These are phyloP conservation scores for Phaeosphaeria sp. DNA, from an alignment of 2,329 filamentous ascomycete species.

Conservation along the genomic window DNA sequence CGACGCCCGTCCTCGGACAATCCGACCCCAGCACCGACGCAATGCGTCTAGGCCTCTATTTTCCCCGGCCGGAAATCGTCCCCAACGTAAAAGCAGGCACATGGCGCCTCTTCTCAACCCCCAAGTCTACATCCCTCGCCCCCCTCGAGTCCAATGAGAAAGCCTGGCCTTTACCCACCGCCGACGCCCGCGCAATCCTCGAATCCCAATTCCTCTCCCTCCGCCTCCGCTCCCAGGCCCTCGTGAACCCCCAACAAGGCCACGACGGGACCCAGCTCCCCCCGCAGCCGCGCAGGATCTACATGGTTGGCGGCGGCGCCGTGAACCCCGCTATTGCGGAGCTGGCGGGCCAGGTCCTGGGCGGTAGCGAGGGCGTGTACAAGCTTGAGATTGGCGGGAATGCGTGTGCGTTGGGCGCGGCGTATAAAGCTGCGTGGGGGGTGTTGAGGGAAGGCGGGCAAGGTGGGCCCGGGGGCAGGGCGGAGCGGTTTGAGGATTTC, in stretches of 20 bases:
- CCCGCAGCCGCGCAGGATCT: slow-evolving; percentile 85
- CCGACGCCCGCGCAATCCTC: slow-evolving; percentile 85
- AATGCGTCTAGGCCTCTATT: slow-evolving; percentile 93
- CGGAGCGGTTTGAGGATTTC: slow-evolving; percentile 85
- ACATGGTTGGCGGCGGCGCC: slow-evolving; percentile 92
- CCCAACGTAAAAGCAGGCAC: slow-evolving; percentile 86
- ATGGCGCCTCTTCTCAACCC: slow-evolving; percentile 76
- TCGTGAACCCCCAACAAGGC: slow-evolving; percentile 65
- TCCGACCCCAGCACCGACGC: slow-evolving; percentile 52
- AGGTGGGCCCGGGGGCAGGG: neutral
- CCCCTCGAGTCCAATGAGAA: slow-evolving; percentile 21
- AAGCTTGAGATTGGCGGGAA: slow-evolving; percentile 93
- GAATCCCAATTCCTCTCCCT: slow-evolving; percentile 95
- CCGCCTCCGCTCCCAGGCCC: slow-evolving; percentile 79
- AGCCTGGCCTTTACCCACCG: slow-evolving; percentile 61
- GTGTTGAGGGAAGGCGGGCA: slow-evolving; percentile 65
- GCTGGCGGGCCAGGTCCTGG: slow-evolving; percentile 85
- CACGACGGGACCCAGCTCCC: slow-evolving; percentile 71
- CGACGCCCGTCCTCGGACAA: slow-evolving; percentile 73
- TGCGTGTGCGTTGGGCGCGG: slow-evolving; percentile 90
- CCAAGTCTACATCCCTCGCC: slow-evolving; percentile 55
- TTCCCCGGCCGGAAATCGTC: slow-evolving; percentile 93
- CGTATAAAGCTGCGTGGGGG: slow-evolving; percentile 96
- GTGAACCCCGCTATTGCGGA: slow-evolving; percentile 88
- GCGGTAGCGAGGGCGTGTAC: slow-evolving; percentile 88